Evolutionary conservation across 2,329 filamentous ascomycete genomes (phyloP).

Genomic region (Cytospora mali): DNA sequence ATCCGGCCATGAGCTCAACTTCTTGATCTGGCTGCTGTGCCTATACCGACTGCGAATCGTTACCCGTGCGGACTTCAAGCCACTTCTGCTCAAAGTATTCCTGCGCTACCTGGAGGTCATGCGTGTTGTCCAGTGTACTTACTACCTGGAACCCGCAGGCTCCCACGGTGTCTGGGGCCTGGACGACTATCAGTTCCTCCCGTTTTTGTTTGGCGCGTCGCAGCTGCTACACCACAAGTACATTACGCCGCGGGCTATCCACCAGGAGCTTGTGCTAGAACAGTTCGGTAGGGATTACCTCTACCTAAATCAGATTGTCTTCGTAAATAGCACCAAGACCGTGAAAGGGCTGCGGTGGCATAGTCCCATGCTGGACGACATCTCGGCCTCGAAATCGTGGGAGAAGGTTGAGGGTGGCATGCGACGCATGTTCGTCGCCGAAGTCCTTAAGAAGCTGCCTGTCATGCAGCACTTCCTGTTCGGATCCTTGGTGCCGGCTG

Average conservation of each 20-base stretch:
- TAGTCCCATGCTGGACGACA: constrained; percentile 97
- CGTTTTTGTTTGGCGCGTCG: constrained; percentile 91
- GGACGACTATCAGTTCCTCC: constrained; percentile 96
- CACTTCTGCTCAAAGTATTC: constrained; percentile 78
- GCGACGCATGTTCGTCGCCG: constrained; percentile 93
- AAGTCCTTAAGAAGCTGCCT: constrained; percentile 89
- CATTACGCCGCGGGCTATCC: constrained; percentile 78
- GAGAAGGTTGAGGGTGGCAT: constrained; percentile 91
- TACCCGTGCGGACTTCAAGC: constrained; percentile 65
- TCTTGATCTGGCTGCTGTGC: constrained; percentile 94
- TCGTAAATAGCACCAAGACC: constrained; percentile 95
- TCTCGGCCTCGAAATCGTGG: constrained; percentile 88
- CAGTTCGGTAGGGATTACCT: constrained; percentile 83
- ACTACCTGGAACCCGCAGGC: constrained; percentile 95
- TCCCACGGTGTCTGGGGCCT: constrained; percentile 98
- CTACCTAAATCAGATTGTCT: constrained; percentile 89
- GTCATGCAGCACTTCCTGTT: constrained; percentile 99
- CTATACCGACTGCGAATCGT: constrained; percentile 78
- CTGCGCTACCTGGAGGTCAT: constrained; percentile 81
- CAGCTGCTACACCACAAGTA: constrained; percentile 85
- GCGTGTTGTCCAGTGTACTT: constrained; percentile 84
- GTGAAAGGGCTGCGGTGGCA: constrained; percentile 96
- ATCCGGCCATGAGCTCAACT: constrained; percentile 96
- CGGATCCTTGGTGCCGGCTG: constrained; percentile 79
- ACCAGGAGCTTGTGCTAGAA: constrained; percentile 84